Evolutionary conservation across 495 filamentous ascomycete species (phyloP).

Genomic region (Entonaema liquescens): DNA sequence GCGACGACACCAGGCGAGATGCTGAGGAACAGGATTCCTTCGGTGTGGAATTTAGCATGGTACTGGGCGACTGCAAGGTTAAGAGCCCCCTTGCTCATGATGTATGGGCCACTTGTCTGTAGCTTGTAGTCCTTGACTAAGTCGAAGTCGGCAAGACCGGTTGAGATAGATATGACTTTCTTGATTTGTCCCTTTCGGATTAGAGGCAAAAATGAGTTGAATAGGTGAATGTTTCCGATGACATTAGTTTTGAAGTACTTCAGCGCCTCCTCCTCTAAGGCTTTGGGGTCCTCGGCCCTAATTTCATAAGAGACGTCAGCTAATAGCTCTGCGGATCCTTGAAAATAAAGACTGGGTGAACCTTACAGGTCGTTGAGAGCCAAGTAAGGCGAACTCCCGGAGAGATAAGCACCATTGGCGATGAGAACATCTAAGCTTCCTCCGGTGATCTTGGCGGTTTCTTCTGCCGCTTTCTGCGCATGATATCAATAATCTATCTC

Average conservation of each 20-base stretch:
- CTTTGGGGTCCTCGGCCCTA: conserved; percentile 43
- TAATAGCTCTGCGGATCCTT: background rate
- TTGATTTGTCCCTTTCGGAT: conserved; percentile 59
- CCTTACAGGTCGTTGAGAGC: conserved; percentile 38
- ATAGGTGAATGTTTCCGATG: conserved; percentile 59
- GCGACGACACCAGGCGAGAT: conserved; percentile 61
- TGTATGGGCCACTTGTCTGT: conserved; percentile 39
- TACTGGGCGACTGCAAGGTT: conserved; percentile 57
- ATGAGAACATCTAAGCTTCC: conserved; percentile 62
- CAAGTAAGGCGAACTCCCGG: conserved; percentile 19
- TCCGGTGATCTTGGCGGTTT: conserved; percentile 48
- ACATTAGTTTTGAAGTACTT: conserved; percentile 54
- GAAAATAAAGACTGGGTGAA: background rate
- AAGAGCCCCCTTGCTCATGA: conserved; percentile 54
- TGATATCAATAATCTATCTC: conserved; percentile 8
- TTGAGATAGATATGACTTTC: conserved; percentile 65
- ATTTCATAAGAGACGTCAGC: conserved; percentile 8
- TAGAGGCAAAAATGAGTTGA: conserved; percentile 63
- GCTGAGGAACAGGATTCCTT: conserved; percentile 61
- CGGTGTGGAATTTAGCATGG: conserved; percentile 54
- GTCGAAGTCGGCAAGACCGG: conserved; percentile 54
- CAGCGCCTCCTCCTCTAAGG: conserved; percentile 43
- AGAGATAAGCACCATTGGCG: conserved; percentile 55
- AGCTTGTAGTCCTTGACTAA: conserved; percentile 41
- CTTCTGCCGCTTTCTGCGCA: conserved; percentile 47